Evolutionary conservation across 1,139 yeast species (phyloP).

Genomic region (Torulaspora pretoriensis): DNA sequence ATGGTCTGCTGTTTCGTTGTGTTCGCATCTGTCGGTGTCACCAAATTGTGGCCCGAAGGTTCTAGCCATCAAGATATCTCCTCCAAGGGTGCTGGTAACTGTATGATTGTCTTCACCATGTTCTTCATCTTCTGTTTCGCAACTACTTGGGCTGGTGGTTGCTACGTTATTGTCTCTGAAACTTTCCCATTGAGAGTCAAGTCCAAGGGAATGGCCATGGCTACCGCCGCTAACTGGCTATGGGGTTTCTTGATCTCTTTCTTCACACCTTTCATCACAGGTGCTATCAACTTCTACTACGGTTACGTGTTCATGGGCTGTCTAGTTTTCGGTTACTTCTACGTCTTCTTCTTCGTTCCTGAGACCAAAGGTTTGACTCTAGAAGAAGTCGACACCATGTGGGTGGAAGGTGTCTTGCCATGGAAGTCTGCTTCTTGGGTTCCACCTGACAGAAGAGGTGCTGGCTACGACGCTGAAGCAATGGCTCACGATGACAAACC

Average conservation of each 20-base stretch:
- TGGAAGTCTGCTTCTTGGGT: constrained; percentile 33
- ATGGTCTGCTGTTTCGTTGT: constrained; percentile 62
- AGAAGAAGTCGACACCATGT: constrained; percentile 69
- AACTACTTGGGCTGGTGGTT: constrained; percentile 79
- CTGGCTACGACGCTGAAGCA: constrained; percentile 24
- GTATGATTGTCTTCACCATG: constrained; percentile 75
- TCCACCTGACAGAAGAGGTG: constrained; percentile 30
- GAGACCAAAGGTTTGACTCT: constrained; percentile 68
- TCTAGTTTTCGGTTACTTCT: constrained; percentile 54
- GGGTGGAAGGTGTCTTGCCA: constrained; percentile 31
- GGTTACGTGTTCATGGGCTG: constrained; percentile 78
- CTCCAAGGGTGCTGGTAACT: constrained; percentile 58
- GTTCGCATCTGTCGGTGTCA: constrained; percentile 64
- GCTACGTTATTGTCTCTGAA: constrained; percentile 69
- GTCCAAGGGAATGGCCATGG: constrained; percentile 72
- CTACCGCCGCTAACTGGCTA: constrained; percentile 70
- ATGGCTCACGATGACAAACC: constrained; percentile 29
- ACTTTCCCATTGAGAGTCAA: constrained; percentile 75
- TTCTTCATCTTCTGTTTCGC: constrained; percentile 78
- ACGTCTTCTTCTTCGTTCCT: constrained; percentile 62
- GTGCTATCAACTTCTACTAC: constrained; percentile 52
- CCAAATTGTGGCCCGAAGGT: constrained; percentile 48
- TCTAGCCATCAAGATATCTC: constrained; percentile 21
- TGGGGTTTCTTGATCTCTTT: constrained; percentile 78
- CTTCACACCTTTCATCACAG: constrained; percentile 69